These are phyloP conservation scores for Trametes hirsuta DNA, from an alignment of 1,284 basidiomycete genomes.

Conservation along the genomic window DNA sequence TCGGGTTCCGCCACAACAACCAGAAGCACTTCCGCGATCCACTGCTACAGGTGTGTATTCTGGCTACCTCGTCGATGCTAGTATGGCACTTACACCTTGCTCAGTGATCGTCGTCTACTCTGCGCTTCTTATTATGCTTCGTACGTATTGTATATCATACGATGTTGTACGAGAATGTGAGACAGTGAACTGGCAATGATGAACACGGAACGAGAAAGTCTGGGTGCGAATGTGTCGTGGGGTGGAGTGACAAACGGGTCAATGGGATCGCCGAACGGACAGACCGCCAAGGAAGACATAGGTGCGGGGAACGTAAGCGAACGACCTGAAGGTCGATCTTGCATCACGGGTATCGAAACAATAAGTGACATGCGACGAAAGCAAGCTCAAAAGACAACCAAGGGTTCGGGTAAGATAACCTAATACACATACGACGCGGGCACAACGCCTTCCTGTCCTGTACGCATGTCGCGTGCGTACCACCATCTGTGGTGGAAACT, in stretches of 20 bases:
- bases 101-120: conserved; percentile 10
- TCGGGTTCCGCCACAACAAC: conserved; percentile 78
- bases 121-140: conserved; percentile 18
- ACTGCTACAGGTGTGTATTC: conserved; percentile 36
- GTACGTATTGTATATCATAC: conserved; percentile 24
- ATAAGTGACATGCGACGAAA: conserved; percentile 29
- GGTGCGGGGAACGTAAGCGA: conserved; percentile 22
- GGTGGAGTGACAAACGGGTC: neutral
- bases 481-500: conserved; percentile 72
- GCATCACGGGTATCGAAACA: conserved; percentile 38
- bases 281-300: neutral
- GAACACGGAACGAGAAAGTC: conserved; percentile 17
- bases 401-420: conserved; percentile 28
- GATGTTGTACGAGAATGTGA: conserved; percentile 17
- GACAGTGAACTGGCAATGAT: conserved; percentile 30
- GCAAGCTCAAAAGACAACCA: conserved; percentile 26
- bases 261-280: neutral
- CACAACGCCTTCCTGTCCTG: conserved; percentile 84
- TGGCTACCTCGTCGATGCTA: neutral
- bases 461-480: conserved; percentile 82
- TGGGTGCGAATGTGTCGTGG: conserved; percentile 10
- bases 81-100: neutral
- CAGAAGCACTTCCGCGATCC: conserved; percentile 86
- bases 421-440: conserved; percentile 87
- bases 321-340: conserved; percentile 40